A percentile compares a stretch with the other conserved stretches of the same genome.
Evolutionary conservation across 1,139 yeast genomes (phyloP).

Genomic region (Debaryomycetaceae sp.): DNA sequence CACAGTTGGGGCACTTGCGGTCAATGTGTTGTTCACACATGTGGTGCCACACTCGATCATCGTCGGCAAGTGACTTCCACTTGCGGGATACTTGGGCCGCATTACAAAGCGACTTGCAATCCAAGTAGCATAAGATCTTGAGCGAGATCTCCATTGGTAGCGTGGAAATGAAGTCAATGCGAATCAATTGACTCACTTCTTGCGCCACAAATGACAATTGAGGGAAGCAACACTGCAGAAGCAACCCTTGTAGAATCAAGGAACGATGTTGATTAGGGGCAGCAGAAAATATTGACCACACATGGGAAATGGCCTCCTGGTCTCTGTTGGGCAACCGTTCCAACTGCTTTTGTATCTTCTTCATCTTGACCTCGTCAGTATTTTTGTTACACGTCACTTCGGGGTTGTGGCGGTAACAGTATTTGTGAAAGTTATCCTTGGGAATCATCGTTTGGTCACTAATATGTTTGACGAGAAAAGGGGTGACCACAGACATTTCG

Average conservation of each 20-base stretch:
- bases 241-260: slow-evolving; percentile 74
- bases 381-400: slow-evolving; percentile 67
- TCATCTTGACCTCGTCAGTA: slow-evolving; percentile 65
- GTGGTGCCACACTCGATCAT: slow-evolving; percentile 95
- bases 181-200: slow-evolving; percentile 72
- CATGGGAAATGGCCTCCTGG: slow-evolving; percentile 66
- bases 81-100: slow-evolving; percentile 88
- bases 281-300: slow-evolving; percentile 76
- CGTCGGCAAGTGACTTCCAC: slow-evolving; percentile 90
- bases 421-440: slow-evolving; percentile 53
- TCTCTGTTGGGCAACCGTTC: slow-evolving; percentile 59
- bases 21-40: slow-evolving; percentile 98
- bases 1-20: slow-evolving; percentile 94
- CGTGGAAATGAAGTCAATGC: slow-evolving; percentile 82
- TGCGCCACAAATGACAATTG: slow-evolving; percentile 80
- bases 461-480: slow-evolving; percentile 43
- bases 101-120: slow-evolving; percentile 83
- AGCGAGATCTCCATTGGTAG: slow-evolving; percentile 83
- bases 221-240: slow-evolving; percentile 92
- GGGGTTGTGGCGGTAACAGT: slow-evolving; percentile 91
- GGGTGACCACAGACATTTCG: slow-evolving; percentile 38
- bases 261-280: slow-evolving; percentile 67
- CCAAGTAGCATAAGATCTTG: slow-evolving; percentile 81
- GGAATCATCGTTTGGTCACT: slow-evolving; percentile 40
- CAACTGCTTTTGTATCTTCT: slow-evolving; percentile 53